These are phyloP conservation scores for Pseudopyrenochaeta lycopersici DNA, from an alignment of 2,329 filamentous ascomycete species.

Conservation along the genomic window DNA sequence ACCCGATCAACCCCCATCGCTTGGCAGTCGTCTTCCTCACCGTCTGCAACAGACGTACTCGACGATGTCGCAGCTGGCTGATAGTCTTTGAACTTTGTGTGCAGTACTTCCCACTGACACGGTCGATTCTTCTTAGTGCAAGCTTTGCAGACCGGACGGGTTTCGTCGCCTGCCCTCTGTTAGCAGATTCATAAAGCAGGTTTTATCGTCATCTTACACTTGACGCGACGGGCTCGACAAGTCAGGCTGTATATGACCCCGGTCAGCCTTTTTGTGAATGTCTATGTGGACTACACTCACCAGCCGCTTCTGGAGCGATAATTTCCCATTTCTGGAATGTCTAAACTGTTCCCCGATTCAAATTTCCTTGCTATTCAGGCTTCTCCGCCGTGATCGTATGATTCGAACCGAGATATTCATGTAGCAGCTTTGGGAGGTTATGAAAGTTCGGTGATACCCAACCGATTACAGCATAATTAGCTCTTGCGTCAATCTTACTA, in stretches of 20 bases:
- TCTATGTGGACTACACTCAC: slow-evolving; percentile 25
- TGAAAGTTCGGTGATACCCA: too few relatives aligned
- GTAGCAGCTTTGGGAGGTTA: not conserved
- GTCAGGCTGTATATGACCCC: slow-evolving; percentile 30
- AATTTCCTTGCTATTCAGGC: not conserved
- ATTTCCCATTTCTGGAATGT: slow-evolving; percentile 38
- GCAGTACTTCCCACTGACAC: slow-evolving; percentile 40
- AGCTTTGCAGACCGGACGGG: slow-evolving; percentile 36
- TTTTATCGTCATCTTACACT: slow-evolving; percentile 27
- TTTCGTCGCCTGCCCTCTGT: slow-evolving; percentile 38
- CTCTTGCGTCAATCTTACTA: too few relatives aligned
- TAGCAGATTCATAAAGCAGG: not conserved
- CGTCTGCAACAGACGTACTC: slow-evolving; percentile 14
- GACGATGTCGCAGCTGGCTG: slow-evolving; percentile 33
- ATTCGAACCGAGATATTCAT: not conserved
- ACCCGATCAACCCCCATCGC: slow-evolving; percentile 8
- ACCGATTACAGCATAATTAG: too few relatives aligned
- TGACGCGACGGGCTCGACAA: slow-evolving; percentile 42
- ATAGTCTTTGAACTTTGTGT: slow-evolving; percentile 38
- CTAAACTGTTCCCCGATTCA: slow-evolving; percentile 10
- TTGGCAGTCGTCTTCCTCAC: slow-evolving; percentile 13
- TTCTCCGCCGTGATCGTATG: not conserved
- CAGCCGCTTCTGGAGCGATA: slow-evolving; percentile 43
- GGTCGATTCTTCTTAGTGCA: slow-evolving; percentile 43
- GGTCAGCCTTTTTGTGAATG: slow-evolving; percentile 5